Conservation (phyloP, 75 land plant species). For the Ceratopteris richardii region DNA sequence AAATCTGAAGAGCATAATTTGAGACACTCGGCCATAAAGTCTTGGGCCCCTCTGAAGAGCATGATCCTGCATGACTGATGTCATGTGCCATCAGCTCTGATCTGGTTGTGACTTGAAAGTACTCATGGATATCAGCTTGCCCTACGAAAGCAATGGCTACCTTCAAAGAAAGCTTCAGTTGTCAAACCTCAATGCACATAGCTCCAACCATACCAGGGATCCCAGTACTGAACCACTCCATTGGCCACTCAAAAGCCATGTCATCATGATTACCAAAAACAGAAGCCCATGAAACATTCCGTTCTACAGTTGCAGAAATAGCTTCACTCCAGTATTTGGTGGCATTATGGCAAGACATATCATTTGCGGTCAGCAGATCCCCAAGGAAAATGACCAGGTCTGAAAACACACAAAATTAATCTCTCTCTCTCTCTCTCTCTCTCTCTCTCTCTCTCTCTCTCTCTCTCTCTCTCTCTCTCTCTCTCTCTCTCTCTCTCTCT, state of each 20-base stretch:
- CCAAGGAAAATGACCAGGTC: constrained; percentile 89
- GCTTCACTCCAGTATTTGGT: constrained; percentile 77
- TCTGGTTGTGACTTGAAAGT: constrained; percentile 56
- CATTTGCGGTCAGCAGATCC: constrained; percentile 86
- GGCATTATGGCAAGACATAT: constrained; percentile 59
- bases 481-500: no score
- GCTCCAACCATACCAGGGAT: constrained; percentile 32
- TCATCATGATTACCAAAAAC: constrained; percentile 98
- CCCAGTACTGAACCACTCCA: constrained; percentile 77
- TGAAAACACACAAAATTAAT: constrained; percentile 22
- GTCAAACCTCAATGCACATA: no score
- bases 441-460: no score
- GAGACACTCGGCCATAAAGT: constrained; percentile 87
- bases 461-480: no score
- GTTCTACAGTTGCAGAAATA: constrained; percentile 38
- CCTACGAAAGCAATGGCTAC: not conserved
- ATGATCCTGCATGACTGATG: constrained; percentile 23
- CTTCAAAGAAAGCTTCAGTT: no score
- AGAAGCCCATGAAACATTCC: constrained; percentile 76
- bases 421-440: not conserved
- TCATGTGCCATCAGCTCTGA: constrained; percentile 52
- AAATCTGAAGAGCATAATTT: constrained; percentile 62
- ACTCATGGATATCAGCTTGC: not conserved
- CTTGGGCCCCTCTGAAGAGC: constrained; percentile 45
- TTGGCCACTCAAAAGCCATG: constrained; percentile 74